phyloP scores from a whole-genome alignment of 225 moss, liverwort and hornwort species.

The Pseudisothecium myosuroides region DNA sequence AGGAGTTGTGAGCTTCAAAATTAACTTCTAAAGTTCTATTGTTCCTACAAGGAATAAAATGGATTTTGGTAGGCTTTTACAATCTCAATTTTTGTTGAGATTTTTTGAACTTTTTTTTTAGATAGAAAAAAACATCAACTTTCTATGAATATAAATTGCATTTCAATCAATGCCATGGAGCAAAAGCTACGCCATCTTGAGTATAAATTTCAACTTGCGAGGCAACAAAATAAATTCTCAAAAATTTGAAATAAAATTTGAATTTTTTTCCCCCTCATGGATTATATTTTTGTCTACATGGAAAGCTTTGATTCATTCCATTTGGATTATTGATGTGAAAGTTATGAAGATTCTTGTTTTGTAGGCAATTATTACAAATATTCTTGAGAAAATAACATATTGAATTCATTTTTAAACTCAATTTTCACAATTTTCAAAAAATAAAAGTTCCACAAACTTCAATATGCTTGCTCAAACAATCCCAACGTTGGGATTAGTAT shows the following conservation, averaged over 20 bases:
- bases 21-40: not conserved
- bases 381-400: too few species aligned
- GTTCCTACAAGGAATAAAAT: rapidly evolving
- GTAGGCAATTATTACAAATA: not conserved
- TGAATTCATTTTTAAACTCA: rapidly evolving
- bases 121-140: not conserved
- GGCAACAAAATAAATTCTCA: rapidly evolving
- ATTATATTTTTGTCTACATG: not conserved
- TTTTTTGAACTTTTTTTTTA: not conserved
- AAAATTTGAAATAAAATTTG: not conserved
- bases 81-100: not conserved
- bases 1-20: not conserved
- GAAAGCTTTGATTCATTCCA: not conserved
- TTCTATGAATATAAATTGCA: not conserved
- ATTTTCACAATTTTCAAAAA: not conserved
- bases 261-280: rapidly evolving
- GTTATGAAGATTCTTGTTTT: not conserved
- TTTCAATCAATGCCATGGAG: rapidly evolving
- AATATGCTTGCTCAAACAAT: not conserved
- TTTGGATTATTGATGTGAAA: not conserved
- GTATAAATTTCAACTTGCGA: not conserved
- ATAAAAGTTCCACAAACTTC: not conserved
- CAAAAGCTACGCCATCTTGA: too few species aligned
- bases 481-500: rapidly evolving
- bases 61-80: rapidly evolving